phyloP scores from a whole-genome alignment of 768 basidiomycete genomes.

The Naganishia antarctica region DNA sequence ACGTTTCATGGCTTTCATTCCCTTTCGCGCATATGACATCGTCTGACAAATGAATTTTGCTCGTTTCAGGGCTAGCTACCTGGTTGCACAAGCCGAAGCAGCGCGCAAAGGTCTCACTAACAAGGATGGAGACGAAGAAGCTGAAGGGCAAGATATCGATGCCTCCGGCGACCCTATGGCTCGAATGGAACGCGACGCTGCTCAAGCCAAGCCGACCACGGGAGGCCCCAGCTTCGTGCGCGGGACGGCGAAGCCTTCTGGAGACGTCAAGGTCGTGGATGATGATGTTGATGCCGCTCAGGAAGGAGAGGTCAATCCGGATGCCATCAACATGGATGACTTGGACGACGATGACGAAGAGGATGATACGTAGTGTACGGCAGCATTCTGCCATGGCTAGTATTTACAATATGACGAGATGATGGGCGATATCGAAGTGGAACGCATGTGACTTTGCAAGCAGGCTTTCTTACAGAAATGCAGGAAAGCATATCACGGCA shows the following conservation, averaged over 20 bases:
- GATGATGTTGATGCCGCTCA: slow-evolving; percentile 50
- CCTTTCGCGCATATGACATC: not conserved
- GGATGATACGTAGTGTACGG: slow-evolving; percentile 23
- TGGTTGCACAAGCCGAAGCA: slow-evolving; percentile 81
- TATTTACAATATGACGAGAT: no score
- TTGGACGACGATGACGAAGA: slow-evolving; percentile 44
- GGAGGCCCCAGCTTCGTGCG: slow-evolving; percentile 44
- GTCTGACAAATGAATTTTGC: slow-evolving; percentile 28
- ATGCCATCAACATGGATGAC: slow-evolving; percentile 49
- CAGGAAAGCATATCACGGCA: no score
- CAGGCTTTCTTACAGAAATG: no score
- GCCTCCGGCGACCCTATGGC: slow-evolving; percentile 79
- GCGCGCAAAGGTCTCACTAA: slow-evolving; percentile 58
- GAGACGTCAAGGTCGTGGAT: slow-evolving; percentile 54
- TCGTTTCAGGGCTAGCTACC: slow-evolving; percentile 53
- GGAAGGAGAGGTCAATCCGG: slow-evolving; percentile 42
- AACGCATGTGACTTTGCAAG: no score
- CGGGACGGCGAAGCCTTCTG: slow-evolving; percentile 36
- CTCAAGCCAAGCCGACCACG: slow-evolving; percentile 21
- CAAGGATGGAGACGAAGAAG: slow-evolving; percentile 50
- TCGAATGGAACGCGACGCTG: slow-evolving; percentile 52
- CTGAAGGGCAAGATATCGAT: slow-evolving; percentile 47
- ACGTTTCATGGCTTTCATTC: slow-evolving; percentile 11
- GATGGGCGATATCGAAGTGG: no score
- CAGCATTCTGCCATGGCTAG: no score